Conservation (phyloP, 208 protist species). For the Novymonas esmeraldas region DNA sequence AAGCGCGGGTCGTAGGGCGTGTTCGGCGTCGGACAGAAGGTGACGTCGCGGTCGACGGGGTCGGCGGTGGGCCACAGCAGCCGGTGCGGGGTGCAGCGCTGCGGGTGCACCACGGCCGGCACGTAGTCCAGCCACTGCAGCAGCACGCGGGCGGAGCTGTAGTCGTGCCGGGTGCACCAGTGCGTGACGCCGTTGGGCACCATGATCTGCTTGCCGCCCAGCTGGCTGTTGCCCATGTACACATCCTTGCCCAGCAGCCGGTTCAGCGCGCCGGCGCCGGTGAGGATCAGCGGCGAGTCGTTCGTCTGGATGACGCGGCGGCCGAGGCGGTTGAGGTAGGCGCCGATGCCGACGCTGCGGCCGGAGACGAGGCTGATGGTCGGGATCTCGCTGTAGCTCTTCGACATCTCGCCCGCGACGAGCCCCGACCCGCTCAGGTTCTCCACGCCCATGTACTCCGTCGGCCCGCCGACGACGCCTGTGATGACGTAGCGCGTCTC, state of each 20-base stretch:
- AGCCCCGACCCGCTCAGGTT: slow-evolving; percentile 97
- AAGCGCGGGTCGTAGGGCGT: slow-evolving; percentile 87
- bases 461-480: slow-evolving; percentile 91
- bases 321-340: slow-evolving; percentile 98
- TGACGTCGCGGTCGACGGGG: slow-evolving; percentile 81
- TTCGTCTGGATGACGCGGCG: slow-evolving; percentile 96
- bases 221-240: slow-evolving; percentile 97
- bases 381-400: slow-evolving; percentile 96
- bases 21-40: slow-evolving; percentile 61
- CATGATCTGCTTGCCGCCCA: slow-evolving; percentile 98
- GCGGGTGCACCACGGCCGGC: slow-evolving; percentile 54
- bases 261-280: slow-evolving; percentile 93
- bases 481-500: slow-evolving; percentile 87
- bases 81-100: slow-evolving; percentile 48
- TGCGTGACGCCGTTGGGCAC: slow-evolving; percentile 97
- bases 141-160: slow-evolving; percentile 64
- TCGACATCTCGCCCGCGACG: slow-evolving; percentile 97
- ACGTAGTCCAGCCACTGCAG: slow-evolving; percentile 94
- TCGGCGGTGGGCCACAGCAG: slow-evolving; percentile 46
- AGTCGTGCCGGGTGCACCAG: slow-evolving; percentile 85
- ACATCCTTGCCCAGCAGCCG: slow-evolving; percentile 96
- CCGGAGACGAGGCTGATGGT: slow-evolving; percentile 97
- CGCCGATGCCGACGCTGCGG: slow-evolving; percentile 98
- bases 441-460: slow-evolving; percentile 97
- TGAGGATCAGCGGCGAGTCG: slow-evolving; percentile 95